A percentile compares a stretch with the other conserved stretches of the same genome.
Evolutionary conservation across 495 filamentous ascomycete species (phyloP).

Genomic region (Geoglossum glabrum): DNA sequence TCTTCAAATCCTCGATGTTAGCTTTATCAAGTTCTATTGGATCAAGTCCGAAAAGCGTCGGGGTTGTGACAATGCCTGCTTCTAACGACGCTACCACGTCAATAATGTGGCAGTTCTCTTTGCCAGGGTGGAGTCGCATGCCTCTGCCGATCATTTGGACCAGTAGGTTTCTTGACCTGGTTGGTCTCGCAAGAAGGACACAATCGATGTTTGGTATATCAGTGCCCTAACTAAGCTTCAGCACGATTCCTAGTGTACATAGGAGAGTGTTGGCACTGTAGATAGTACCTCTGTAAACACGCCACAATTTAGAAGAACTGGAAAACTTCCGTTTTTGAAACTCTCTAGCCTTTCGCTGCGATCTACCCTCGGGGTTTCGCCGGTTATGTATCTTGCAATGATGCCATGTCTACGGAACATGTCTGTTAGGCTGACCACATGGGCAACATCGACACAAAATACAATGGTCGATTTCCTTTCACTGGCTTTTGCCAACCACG

Average conservation of each 20-base stretch:
- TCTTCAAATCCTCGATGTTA: constrained; percentile 33
- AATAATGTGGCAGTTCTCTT: constrained; percentile 82
- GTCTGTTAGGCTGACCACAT: constrained; percentile 51
- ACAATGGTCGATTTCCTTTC: constrained; percentile 68
- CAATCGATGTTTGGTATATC: constrained; percentile 97
- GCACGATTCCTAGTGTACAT: background rate
- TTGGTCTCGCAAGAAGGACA: constrained; percentile 72
- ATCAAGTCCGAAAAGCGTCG: constrained; percentile 85
- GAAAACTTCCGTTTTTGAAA: constrained; percentile 59
- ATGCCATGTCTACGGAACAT: constrained; percentile 58
- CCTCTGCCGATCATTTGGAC: constrained; percentile 97
- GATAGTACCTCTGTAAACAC: constrained; percentile 56
- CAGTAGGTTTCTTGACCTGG: constrained; percentile 71
- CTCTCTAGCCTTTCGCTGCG: constrained; percentile 47
- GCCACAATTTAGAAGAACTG: constrained; percentile 84
- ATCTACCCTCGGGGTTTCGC: constrained; percentile 43
- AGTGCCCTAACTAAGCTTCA: constrained; percentile 32
- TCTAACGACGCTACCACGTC: constrained; percentile 80
- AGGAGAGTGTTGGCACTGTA: background rate
- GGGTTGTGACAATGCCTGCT: constrained; percentile 69
- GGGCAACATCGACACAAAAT: constrained; percentile 77
- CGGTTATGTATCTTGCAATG: constrained; percentile 68
- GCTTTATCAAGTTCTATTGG: constrained; percentile 52
- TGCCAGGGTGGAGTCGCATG: constrained; percentile 60
- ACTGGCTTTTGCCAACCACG: constrained; percentile 61